phyloP scores from a whole-genome alignment of 176 grass and related monocot species.

The Cenchrus purpureus region DNA sequence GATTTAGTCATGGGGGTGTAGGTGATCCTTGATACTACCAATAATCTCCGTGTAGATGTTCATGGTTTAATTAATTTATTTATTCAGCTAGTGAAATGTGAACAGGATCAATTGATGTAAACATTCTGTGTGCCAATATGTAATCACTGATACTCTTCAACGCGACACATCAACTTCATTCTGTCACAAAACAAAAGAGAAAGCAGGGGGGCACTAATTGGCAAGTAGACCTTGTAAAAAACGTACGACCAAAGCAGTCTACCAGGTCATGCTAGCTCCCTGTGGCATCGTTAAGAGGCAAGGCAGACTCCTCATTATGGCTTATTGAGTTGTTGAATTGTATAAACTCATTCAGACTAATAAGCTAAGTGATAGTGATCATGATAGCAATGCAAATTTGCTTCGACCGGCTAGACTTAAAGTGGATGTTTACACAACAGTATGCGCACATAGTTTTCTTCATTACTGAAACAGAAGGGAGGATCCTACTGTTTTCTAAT shows the following conservation, averaged over 20 bases:
- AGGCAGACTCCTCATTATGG: neutral
- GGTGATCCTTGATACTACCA: neutral
- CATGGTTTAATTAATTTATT: neutral
- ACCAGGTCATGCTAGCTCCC: neutral
- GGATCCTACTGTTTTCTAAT: neutral
- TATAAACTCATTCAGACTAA: neutral
- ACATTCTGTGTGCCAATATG: neutral
- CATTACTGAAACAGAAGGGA: neutral
- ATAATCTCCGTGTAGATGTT: neutral
- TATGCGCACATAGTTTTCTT: neutral
- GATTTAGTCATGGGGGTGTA: neutral
- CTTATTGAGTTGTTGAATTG: neutral
- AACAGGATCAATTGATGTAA: neutral
- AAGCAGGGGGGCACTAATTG: neutral
- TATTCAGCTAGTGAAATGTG: neutral
- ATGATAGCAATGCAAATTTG: neutral
- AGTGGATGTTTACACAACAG: neutral
- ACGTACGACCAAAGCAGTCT: constrained; percentile 1
- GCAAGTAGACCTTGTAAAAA: neutral
- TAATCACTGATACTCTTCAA: neutral
- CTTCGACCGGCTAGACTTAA: neutral
- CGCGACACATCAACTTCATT: neutral
- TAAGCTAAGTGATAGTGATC: neutral
- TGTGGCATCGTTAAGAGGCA: neutral
- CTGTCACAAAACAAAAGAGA: neutral